A percentile compares a stretch with the other conserved stretches of the same genome.
Conservation (phyloP, 2,329 filamentous ascomycete genomes). For the Phyllachora maydis region DNA sequence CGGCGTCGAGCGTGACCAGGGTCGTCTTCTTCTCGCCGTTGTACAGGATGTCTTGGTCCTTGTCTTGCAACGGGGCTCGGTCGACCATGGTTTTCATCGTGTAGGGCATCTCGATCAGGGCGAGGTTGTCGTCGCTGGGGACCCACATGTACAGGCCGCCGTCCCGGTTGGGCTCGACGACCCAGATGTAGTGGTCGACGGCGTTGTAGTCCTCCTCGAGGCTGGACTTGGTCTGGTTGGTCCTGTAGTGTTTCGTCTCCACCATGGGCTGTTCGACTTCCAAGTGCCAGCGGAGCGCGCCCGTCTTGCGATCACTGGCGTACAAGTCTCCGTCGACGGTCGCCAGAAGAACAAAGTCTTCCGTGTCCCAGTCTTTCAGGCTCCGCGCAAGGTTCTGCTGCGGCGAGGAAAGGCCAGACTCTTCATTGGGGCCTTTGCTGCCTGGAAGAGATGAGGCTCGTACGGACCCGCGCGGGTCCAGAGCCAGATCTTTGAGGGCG, state of each 20-base stretch:
- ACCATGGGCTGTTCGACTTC: conserved; percentile 75
- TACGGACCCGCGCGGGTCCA: conserved; percentile 78
- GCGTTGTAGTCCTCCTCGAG: conserved; percentile 36
- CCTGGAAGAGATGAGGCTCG: conserved; percentile 69
- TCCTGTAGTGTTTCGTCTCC: conserved; percentile 64
- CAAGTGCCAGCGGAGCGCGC: conserved; percentile 68
- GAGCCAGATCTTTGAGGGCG: conserved; percentile 97
- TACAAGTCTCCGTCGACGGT: conserved; percentile 96
- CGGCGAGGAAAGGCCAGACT: conserved; percentile 57
- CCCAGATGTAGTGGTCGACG: conserved; percentile 82
- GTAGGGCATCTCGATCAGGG: conserved; percentile 44
- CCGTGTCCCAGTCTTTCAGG: conserved; percentile 98
- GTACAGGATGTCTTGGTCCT: conserved; percentile 64
- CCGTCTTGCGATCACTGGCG: conserved; percentile 74
- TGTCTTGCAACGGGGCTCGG: conserved; percentile 55
- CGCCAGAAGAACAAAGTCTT: conserved; percentile 99
- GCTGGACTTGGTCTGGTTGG: conserved; percentile 43
- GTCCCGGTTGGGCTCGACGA: conserved; percentile 77
- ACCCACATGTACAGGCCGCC: conserved; percentile 76
- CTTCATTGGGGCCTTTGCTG: conserved; percentile 32
- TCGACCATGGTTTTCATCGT: conserved; percentile 82
- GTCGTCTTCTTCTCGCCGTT: conserved; percentile 82
- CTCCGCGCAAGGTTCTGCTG: conserved; percentile 90
- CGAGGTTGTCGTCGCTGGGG: conserved; percentile 35
- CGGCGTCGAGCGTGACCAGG: conserved; percentile 74